A percentile compares a stretch with the other conserved stretches of the same genome.
These are phyloP conservation scores for Alternaria panax DNA, from an alignment of 2,329 filamentous ascomycete genomes.

Conservation along the genomic window DNA sequence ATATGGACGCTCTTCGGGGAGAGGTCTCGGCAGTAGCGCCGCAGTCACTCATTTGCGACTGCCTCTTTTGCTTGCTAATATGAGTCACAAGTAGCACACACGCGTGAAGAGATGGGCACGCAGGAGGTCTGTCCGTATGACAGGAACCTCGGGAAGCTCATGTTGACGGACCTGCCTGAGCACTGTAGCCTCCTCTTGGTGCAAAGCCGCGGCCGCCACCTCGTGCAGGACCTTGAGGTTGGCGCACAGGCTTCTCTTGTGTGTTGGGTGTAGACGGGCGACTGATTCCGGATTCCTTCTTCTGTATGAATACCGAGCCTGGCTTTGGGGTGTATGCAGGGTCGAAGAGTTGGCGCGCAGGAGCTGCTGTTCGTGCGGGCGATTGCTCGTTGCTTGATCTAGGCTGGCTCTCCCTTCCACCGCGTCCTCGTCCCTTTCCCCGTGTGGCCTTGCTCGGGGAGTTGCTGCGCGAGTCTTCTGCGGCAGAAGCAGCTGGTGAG, in stretches of 20 bases:
- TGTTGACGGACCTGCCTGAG: constrained; percentile 28
- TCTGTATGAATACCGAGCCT: constrained; percentile 58
- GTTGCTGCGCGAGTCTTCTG: constrained; percentile 46
- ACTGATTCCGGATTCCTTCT: constrained; percentile 55
- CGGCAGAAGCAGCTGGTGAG: constrained; percentile 52
- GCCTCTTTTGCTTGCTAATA: background rate
- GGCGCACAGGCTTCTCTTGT: constrained; percentile 73
- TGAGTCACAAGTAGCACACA: background rate
- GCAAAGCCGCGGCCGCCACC: constrained; percentile 81
- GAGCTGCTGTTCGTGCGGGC: constrained; percentile 37
- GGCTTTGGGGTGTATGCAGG: constrained; percentile 74
- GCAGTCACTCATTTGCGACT: background rate
- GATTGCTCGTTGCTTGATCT: constrained; percentile 49
- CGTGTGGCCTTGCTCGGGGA: constrained; percentile 43
- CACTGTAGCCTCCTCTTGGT: constrained; percentile 60
- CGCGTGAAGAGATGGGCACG: background rate
- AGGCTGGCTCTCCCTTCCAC: constrained; percentile 49
- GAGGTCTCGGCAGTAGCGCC: background rate
- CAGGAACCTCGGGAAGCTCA: constrained; percentile 5
- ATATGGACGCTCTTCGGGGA: background rate
- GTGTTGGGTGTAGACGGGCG: constrained; percentile 63
- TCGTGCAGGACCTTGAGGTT: constrained; percentile 78
- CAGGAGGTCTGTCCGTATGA: background rate
- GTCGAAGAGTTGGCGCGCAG: constrained; percentile 74
- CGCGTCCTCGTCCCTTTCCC: constrained; percentile 49